These are phyloP conservation scores for Glycine tomentella DNA, from an alignment of 306 rosid species.

Conservation along the genomic window DNA sequence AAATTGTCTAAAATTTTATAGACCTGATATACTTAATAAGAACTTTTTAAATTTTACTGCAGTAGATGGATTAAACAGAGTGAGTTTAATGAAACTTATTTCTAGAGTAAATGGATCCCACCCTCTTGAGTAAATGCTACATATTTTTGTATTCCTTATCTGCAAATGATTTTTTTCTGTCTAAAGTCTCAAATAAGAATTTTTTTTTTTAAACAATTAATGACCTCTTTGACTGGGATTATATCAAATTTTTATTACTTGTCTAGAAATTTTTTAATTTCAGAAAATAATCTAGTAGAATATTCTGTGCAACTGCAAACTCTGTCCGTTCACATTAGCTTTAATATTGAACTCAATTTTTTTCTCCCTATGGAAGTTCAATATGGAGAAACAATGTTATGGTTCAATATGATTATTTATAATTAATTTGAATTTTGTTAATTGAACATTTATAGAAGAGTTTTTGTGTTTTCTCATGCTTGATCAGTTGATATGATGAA, in stretches of 20 bases:
- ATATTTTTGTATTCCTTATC: conserved; percentile 11
- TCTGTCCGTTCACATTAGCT: conserved; percentile 19
- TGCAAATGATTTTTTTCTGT: conserved; percentile 13
- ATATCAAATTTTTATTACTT: conserved; percentile 6
- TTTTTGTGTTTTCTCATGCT: conserved; percentile 12
- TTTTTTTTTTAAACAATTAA: background rate
- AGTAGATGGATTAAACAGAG: background rate
- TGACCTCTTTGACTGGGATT: conserved; percentile 26
- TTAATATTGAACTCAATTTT: conserved; percentile 27
- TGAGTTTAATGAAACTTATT: conserved; percentile 3
- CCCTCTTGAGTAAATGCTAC: conserved; percentile 22
- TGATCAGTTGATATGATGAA: conserved; percentile 32
- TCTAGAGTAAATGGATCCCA: background rate
- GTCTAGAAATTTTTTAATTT: conserved; percentile 36
- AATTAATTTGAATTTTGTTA: conserved; percentile 35
- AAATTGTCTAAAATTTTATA: background rate
- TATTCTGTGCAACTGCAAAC: conserved; percentile 32
- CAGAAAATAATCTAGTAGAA: conserved; percentile 16
- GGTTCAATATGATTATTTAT: conserved; percentile 28
- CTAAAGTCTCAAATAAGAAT: conserved; percentile 2
- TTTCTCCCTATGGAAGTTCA: conserved; percentile 39
- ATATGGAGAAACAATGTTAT: conserved; percentile 20
- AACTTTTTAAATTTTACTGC: background rate
- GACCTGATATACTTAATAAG: background rate
- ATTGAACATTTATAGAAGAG: conserved; percentile 34